A percentile compares a stretch with the other conserved stretches of the same genome.
phyloP scores from a whole-genome alignment of 371 early-diverging fungal species.

The Phascolomyces articulosus region DNA sequence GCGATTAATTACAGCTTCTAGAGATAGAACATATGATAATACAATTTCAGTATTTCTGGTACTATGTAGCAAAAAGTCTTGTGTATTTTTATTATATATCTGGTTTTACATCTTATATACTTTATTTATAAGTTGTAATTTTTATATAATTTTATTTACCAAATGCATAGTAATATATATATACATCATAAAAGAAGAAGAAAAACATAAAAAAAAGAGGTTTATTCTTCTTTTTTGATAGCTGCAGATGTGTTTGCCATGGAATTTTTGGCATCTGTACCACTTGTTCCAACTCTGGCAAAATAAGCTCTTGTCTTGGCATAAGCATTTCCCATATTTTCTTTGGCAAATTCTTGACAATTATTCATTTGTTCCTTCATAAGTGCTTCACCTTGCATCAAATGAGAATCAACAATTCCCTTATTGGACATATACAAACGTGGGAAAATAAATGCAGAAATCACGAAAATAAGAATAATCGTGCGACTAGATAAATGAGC shows the following conservation, averaged over 20 bases:
- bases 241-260: slow-evolving; percentile 10
- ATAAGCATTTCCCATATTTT: slow-evolving; percentile 7
- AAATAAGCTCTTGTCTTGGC: slow-evolving; percentile 14
- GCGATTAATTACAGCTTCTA: no score
- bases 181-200: no score
- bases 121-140: no score
- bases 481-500: slow-evolving; percentile 39
- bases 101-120: no score
- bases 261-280: slow-evolving; percentile 22
- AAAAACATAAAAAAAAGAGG: no score
- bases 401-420: slow-evolving; percentile 42
- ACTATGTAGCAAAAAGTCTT: no score
- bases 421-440: slow-evolving; percentile 43
- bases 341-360: slow-evolving; percentile 10
- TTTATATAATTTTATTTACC: no score
- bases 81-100: no score
- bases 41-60: no score
- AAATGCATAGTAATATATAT: no score
- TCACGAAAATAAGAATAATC: slow-evolving; percentile 24
- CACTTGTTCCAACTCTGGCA: slow-evolving; percentile 15
- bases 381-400: slow-evolving; percentile 40
- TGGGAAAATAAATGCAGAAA: slow-evolving; percentile 43
- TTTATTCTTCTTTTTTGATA: slow-evolving; percentile 11
- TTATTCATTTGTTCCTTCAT: slow-evolving; percentile 11
- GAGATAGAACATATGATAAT: no score